Evolutionary conservation across 345 rosid genomes (phyloP), one percentile per base, ranked within the genome.

Genomic region (Brassica napus): DNA sequence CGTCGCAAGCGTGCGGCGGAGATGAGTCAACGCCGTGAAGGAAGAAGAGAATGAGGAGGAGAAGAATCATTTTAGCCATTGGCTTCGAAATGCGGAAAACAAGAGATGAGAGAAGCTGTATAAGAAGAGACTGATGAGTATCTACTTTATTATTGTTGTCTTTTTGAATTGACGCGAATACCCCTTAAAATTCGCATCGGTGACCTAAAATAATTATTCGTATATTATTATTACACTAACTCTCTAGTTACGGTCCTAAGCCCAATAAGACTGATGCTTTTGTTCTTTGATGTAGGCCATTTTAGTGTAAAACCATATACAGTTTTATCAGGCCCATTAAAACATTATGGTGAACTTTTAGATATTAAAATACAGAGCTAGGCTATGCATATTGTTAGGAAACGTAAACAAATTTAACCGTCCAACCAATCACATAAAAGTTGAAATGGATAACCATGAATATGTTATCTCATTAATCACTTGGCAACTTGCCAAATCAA

Each of bases 1-100:
- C 16, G 65, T 85, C 90, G 30, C 98, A 94, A 0, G 97, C 80
- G 79, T 81, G 87, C 18, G 92, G 98, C 12, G 79, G 73, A 61
- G 58, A 60, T 34, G 65, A 57, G 5, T 23, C 70, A 6, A 65
- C 68, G 65, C 37, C 62, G 16, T 71, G 72, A 4, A 65, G 3
- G 18, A 71, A 0, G 34, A 55, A 6, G 32, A 24, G 14, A 5
- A 16, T n/a, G 14, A 39, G 37, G 32, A 32, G 62, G 37, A 47
- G 39, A 66, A 12, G 79, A 68, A 71, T 0, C 14, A 8, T 0
- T 61, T 49, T 74, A 77, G 71, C 32, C 67, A 80, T 80, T 23
- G 18, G 71, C 79, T 74, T 74, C 58, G 83, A 82, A 77, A 64
- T 72, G 59, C 7, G 66, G 57, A n/a, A 5, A 49, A 49, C 18